Conservation (phyloP, 192 early-diverging fungal genomes). For the Umbelopsis sp. region DNA sequence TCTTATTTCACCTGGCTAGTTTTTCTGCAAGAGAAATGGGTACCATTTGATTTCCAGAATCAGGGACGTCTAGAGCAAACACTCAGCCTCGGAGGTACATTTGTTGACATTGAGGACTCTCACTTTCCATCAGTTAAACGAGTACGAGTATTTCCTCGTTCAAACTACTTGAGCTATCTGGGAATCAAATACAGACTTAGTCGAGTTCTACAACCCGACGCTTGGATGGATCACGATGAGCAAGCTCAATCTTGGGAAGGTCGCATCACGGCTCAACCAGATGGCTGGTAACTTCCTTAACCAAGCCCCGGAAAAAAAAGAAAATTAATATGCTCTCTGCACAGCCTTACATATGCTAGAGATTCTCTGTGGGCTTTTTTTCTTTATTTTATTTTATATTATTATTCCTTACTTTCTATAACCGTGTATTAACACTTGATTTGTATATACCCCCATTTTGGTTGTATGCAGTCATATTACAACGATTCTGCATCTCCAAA, state of each 20-base stretch:
- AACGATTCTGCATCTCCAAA: too few species aligned
- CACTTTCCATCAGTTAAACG: conserved; percentile 38
- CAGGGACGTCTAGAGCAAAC: conserved; percentile 40
- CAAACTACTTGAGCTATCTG: conserved; percentile 40
- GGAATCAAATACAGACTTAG: conserved; percentile 42
- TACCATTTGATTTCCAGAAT: conserved; percentile 37
- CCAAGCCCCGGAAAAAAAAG: too few species aligned
- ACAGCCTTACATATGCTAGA: too few species aligned
- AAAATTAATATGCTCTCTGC: too few species aligned
- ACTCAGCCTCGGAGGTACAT: conserved; percentile 34
- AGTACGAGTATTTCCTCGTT: conserved; percentile 38
- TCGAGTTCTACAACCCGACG: conserved; percentile 43
- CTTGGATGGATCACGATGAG: conserved; percentile 37
- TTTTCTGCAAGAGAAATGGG: conserved; percentile 37
- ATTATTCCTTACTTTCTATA: too few species aligned
- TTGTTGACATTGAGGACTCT: conserved; percentile 39
- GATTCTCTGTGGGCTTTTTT: too few species aligned
- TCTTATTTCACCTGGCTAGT: conserved; percentile 40
- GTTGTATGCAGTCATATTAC: too few species aligned
- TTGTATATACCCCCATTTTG: too few species aligned
- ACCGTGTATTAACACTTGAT: too few species aligned
- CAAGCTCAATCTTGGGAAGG: conserved; percentile 25
- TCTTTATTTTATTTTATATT: too few species aligned
- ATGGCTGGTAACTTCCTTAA: not conserved
- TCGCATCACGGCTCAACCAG: conserved; percentile 6